Evolutionary conservation across 2,329 filamentous ascomycete species (phyloP).

Genomic region (Phyllosticta citribraziliensis): DNA sequence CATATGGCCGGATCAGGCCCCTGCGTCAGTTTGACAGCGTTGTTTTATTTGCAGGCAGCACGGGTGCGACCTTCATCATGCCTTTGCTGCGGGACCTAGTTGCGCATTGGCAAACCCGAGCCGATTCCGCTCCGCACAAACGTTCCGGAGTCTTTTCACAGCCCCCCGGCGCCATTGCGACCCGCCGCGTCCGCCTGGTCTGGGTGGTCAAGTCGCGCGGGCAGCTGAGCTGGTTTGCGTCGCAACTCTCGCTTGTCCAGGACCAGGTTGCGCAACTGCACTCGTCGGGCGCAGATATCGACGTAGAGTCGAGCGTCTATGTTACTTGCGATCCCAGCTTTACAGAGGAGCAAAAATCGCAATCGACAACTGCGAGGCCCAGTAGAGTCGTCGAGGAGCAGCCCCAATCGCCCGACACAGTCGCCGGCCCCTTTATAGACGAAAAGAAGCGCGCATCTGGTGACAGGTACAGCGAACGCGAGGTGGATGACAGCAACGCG

Average conservation of each 20-base stretch:
- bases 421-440: conserved; percentile 11
- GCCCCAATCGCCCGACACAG: background rate
- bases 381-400: conserved; percentile 16
- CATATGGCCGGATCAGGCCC: conserved; percentile 42
- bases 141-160: conserved; percentile 14
- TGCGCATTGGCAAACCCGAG: conserved; percentile 26
- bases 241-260: conserved; percentile 38
- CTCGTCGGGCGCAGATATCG: conserved; percentile 26
- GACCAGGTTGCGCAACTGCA: conserved; percentile 34
- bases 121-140: conserved; percentile 5
- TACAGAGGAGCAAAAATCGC: conserved; percentile 30
- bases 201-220: conserved; percentile 50
- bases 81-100: conserved; percentile 49
- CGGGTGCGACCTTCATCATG: conserved; percentile 49
- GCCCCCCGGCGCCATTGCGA: conserved; percentile 28
- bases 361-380: conserved; percentile 1
- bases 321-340: conserved; percentile 44
- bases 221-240: conserved; percentile 44
- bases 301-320: conserved; percentile 44
- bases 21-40: conserved; percentile 52
- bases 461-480: conserved; percentile 20
- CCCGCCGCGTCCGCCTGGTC: conserved; percentile 43
- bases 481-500: conserved; percentile 13
- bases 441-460: conserved; percentile 12
- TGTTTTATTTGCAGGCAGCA: conserved; percentile 49